These are phyloP conservation scores for Leccinum pachyderme DNA, from an alignment of 1,284 basidiomycete genomes.

Conservation along the genomic window DNA sequence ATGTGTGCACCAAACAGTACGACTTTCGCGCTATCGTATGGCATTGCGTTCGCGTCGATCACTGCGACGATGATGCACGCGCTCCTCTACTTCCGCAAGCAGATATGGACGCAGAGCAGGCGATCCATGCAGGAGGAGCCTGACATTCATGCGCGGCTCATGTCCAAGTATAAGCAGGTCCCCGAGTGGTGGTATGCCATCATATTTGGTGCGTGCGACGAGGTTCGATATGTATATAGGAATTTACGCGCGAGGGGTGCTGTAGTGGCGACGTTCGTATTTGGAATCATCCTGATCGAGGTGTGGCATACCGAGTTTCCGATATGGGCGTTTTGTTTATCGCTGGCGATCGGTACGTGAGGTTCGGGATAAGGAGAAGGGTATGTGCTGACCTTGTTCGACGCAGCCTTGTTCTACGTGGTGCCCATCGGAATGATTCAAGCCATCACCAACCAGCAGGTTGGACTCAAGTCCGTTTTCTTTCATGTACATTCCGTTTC, in stretches of 20 bases:
- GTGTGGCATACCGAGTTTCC: conserved; percentile 60
- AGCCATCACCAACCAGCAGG: conserved; percentile 44
- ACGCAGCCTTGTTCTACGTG: conserved; percentile 44
- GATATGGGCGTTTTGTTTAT: conserved; percentile 49
- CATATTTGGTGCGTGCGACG: conserved; percentile 35
- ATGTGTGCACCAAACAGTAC: conserved; percentile 2
- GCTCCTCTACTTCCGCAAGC: conserved; percentile 64
- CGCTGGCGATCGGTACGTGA: conserved; percentile 33
- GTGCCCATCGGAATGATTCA: conserved; percentile 49
- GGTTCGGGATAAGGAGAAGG: background rate
- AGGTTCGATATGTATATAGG: no score
- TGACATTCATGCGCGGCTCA: conserved; percentile 75
- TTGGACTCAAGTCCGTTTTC: conserved; percentile 42
- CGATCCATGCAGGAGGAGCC: conserved; percentile 60
- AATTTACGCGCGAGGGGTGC: background rate
- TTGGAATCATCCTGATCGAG: conserved; percentile 57
- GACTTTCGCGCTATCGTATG: conserved; percentile 70
- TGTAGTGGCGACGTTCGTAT: conserved; percentile 46
- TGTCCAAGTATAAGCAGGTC: conserved; percentile 69
- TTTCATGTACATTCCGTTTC: background rate
- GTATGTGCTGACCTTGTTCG: background rate
- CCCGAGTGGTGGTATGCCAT: conserved; percentile 72
- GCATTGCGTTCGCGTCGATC: conserved; percentile 64
- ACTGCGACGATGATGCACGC: conserved; percentile 71
- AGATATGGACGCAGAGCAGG: conserved; percentile 56